Evolutionary conservation across 345 rosid species (phyloP).

Genomic region (Euphorbia lathyris): DNA sequence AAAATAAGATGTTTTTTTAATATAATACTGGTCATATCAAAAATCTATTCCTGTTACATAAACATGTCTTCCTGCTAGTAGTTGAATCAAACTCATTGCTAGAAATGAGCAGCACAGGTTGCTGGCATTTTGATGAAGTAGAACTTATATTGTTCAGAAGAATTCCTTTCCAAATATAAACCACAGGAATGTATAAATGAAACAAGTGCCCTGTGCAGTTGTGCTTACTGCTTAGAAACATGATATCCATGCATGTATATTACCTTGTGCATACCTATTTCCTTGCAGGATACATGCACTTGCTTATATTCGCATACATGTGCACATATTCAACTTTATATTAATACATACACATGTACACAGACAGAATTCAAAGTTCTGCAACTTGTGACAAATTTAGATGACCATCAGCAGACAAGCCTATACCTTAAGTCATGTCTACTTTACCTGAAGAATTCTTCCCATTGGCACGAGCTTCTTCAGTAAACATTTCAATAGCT

Average conservation of each 20-base stretch:
- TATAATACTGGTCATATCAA: neutral
- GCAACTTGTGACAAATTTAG: slow-evolving; percentile 9
- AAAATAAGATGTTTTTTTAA: slow-evolving; percentile 24
- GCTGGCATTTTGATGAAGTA: neutral
- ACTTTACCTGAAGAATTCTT: slow-evolving; percentile 64
- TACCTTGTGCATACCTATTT: neutral
- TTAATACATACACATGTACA: neutral
- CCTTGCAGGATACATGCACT: neutral
- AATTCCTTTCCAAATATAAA: neutral
- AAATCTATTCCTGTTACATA: neutral
- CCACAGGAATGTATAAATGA: neutral
- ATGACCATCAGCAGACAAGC: slow-evolving; percentile 4
- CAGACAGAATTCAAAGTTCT: neutral
- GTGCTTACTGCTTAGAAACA: too few species aligned
- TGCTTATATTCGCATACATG: neutral
- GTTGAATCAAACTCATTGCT: slow-evolving; percentile 8
- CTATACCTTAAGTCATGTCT: slow-evolving; percentile 5
- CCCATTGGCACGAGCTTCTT: slow-evolving; percentile 59
- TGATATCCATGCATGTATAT: neutral
- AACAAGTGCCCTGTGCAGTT: too few species aligned
- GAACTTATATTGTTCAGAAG: neutral
- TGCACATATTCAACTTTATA: neutral
- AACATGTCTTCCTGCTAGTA: neutral
- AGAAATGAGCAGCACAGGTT: neutral
- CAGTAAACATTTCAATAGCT: slow-evolving; percentile 60